A percentile compares a stretch with the other conserved stretches of the same genome.
These are phyloP conservation scores for Ceriops zippeliana DNA, from an alignment of 345 rosid genomes.

Conservation along the genomic window DNA sequence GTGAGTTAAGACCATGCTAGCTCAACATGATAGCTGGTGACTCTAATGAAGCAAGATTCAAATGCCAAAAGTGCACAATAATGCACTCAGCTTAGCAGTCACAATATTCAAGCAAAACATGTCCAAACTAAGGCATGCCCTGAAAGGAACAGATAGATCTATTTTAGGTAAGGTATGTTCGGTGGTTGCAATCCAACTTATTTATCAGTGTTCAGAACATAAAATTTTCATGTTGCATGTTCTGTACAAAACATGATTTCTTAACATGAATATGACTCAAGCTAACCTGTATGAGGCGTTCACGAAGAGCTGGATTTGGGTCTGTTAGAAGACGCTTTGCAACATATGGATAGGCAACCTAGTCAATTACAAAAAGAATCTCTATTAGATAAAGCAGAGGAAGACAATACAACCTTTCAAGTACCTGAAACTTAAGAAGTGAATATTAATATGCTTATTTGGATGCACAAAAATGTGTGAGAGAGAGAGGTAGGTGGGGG, in stretches of 20 bases:
- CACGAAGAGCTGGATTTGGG: slow-evolving; percentile 95
- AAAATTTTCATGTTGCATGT: background rate
- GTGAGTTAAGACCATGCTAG: no score
- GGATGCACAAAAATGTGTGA: background rate
- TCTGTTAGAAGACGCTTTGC: slow-evolving; percentile 96
- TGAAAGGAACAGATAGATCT: no score
- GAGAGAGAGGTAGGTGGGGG: background rate
- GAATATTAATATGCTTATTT: no score
- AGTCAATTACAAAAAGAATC: slow-evolving; percentile 5
- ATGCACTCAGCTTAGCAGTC: no score
- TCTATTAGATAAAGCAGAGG: slow-evolving; percentile 5
- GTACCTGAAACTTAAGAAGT: background rate
- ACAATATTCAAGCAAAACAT: no score
- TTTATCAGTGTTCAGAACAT: background rate
- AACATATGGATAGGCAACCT: slow-evolving; percentile 98
- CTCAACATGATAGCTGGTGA: no score
- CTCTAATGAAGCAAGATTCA: no score
- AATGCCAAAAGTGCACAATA: no score
- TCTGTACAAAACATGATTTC: background rate
- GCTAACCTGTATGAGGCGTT: slow-evolving; percentile 89
- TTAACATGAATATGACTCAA: slow-evolving; percentile 5
- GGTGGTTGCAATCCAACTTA: background rate
- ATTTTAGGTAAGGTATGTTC: no score
- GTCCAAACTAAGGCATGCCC: no score
- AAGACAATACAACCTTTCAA: background rate